phyloP scores from a whole-genome alignment of 1,284 basidiomycete genomes.

The Malassezia arunalokei region DNA sequence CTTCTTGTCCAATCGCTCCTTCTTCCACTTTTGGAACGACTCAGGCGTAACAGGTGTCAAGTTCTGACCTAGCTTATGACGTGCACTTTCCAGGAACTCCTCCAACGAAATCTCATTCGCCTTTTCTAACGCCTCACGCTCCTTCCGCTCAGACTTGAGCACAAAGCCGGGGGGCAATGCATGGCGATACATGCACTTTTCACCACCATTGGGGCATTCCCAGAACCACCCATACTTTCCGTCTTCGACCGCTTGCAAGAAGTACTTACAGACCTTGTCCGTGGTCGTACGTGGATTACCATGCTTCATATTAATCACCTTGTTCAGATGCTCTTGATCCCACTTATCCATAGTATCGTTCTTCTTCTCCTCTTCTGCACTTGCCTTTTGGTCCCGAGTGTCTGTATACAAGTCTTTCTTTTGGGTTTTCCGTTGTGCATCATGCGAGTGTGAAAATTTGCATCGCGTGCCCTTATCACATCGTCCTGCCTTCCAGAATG shows the following conservation, averaged over 20 bases:
- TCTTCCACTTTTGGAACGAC: constrained; percentile 87
- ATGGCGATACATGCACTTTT: constrained; percentile 86
- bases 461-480: constrained; percentile 55
- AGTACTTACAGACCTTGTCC: constrained; percentile 88
- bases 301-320: constrained; percentile 73
- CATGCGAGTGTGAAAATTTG: constrained; percentile 73
- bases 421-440: constrained; percentile 79
- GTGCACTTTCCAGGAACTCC: constrained; percentile 97
- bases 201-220: constrained; percentile 51
- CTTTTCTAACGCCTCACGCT: constrained; percentile 59
- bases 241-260: constrained; percentile 89
- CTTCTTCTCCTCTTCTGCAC: constrained; percentile 49
- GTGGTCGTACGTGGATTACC: constrained; percentile 86
- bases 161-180: constrained; percentile 76
- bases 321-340: constrained; percentile 84
- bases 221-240: constrained; percentile 89
- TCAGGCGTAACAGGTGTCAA: constrained; percentile 93
- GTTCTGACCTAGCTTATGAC: constrained; percentile 56
- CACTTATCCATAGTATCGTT: constrained; percentile 92
- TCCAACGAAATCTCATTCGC: constrained; percentile 75
- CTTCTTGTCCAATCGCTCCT: constrained; percentile 52
- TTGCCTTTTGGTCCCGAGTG: constrained; percentile 53
- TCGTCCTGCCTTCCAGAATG: constrained; percentile 28
- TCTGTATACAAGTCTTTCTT: constrained; percentile 96
- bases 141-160: constrained; percentile 68